Evolutionary conservation across 2,329 filamentous ascomycete genomes (phyloP), one percentile per base, ranked within the genome.

Genomic region (Nannizzia gypsea): DNA sequence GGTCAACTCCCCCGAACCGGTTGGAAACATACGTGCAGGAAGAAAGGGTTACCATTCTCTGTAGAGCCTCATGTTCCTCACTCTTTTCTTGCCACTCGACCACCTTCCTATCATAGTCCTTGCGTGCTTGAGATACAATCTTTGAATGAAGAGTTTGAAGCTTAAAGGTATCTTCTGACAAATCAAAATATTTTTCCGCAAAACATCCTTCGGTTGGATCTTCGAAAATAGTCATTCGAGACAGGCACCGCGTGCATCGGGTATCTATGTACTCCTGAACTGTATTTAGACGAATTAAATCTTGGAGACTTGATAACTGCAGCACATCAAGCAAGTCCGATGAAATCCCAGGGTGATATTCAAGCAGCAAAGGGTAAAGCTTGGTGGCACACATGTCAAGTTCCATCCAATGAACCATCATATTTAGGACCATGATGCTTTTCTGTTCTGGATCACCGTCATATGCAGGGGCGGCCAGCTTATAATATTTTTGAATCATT

Each of bases 361-460:
- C 70, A 0, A 56, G 31, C 0, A 88, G 69, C 0, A 86, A 67
- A 0, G 78, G 77, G 44, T 58, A 81, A 0, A 63, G 62, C 0
- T 50, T 9, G 0, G 74, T 69, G 0, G 79, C 78, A n/a, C 66
- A 68, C 9, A 71, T 65, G 62, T 88, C 85, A 67, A 86, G 76
- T 1, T 67, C 65, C 2, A 80, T 67, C 84, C 84, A 88, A 0
- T 84, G 63, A 56, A 82, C 78, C 66, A 87, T 77, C 0, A 83
- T 48, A 6, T 72, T 76, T 1, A 88, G 72, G 0, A 86, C 68
- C 64, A 81, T 76, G 0, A 70, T 60, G 28, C 82, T 83, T 63
- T 76, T 78, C 24, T 80, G 74, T 56, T 81, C 78, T 0, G 77
- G 73, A 60, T 80, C 75, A 3, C 65, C 61, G 0, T 74, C 64